A percentile compares a stretch with the other conserved stretches of the same genome.
These are phyloP conservation scores for Colletotrichum agaves DNA, from an alignment of 2,329 filamentous ascomycete genomes.

Conservation along the genomic window DNA sequence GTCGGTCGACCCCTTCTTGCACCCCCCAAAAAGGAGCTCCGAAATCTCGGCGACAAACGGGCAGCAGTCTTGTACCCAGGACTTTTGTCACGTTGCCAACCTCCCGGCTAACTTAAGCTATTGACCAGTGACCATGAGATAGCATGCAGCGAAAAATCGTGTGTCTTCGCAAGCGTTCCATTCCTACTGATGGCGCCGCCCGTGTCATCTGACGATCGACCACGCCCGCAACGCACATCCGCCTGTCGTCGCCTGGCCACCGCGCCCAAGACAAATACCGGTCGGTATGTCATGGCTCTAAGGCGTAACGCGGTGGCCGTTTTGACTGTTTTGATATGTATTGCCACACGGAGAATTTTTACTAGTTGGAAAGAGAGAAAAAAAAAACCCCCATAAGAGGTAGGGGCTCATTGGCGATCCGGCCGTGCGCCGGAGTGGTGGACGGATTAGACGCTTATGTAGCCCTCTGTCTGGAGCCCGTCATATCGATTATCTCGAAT, in stretches of 20 bases:
- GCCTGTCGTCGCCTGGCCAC: slow-evolving; percentile 26
- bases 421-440: slow-evolving; percentile 32
- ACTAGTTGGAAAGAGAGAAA: not conserved
- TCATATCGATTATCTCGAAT: slow-evolving; percentile 25
- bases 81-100: not conserved
- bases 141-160: slow-evolving; percentile 28
- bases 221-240: slow-evolving; percentile 17
- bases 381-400: not conserved
- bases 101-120: not conserved
- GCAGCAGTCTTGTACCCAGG: slow-evolving; percentile 24
- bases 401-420: slow-evolving; percentile 19
- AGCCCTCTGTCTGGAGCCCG: slow-evolving; percentile 25
- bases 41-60: slow-evolving; percentile 36
- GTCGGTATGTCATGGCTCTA: not conserved
- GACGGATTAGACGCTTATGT: slow-evolving; percentile 32
- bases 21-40: slow-evolving; percentile 28
- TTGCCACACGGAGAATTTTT: slow-evolving; percentile 21
- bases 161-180: slow-evolving; percentile 31
- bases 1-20: slow-evolving; percentile 25
- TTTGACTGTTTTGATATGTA: slow-evolving; percentile 27
- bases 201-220: slow-evolving; percentile 35
- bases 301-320: slow-evolving; percentile 18
- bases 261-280: not conserved
- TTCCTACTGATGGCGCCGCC: slow-evolving; percentile 27
- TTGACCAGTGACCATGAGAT: not conserved